Base-by-base conservation (phyloP, 192 early-diverging fungal species). In the Podila verticillata region DNA sequence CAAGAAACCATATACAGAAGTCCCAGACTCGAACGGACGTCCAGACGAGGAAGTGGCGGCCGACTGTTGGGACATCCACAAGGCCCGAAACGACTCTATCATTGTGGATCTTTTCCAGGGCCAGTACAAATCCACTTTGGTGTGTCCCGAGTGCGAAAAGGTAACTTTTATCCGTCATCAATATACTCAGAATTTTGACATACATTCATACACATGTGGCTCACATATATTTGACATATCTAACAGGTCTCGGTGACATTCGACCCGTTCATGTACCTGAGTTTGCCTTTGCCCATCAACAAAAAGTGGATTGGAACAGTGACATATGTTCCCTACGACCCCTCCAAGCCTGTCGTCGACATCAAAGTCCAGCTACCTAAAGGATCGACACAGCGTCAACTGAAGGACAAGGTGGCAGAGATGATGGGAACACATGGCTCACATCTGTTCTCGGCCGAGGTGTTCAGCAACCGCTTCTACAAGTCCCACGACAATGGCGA, bases 31-130 rank as follows among this genome's bases (percentile, higher is more conserved):
- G 13, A 64, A 66, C 29, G 73, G 88, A 60, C 66, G 60, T 61
- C 75, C 85, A 59, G 70, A 83, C 49, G 30, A 87, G 67, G 72
- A 87, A 68, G 70, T 87, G 63, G 85, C 78, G 81, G 89, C 36
- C 66, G 84, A 49, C 63, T 80, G 58, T 31, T 80, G 84, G 34
- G 91, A 96, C 74, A 65, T 60, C 28, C 96, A 98, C 82, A 87
- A 89, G 20, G 61, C 82, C 30, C 82, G 86, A 26, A 98, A 98
- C 82, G 89, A 90, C 74, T 95, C 93, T 48, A 89, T 98, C 32
- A 87, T 98, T 75, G 95, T 96, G n/a, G 93, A 92, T 65, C 82
- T 98, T 19, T 98, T 99, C 79, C 96, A 98, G 82, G 97, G 93
- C 10, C 92, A 92, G 65, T 85, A 92, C 35, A 87, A 90, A 56